Evolutionary conservation across 2,329 filamentous ascomycete genomes (phyloP), one percentile per base, ranked within the genome.

Genomic region (Penicillium thymicola): DNA sequence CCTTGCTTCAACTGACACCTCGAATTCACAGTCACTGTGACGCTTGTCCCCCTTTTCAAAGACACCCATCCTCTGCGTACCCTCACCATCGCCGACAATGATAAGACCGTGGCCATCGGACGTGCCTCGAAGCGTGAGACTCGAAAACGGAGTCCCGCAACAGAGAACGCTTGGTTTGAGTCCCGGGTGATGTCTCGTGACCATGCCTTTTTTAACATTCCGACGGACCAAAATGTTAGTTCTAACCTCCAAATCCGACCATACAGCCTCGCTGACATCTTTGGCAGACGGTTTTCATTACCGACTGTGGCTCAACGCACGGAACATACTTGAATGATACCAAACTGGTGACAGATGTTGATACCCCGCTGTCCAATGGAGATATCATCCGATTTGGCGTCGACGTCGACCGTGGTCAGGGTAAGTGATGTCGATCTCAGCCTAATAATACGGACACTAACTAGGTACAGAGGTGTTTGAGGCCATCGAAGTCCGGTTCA

Each of bases 231-330:
- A 27, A 64, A 70, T 61, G 74, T 75, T 61, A 42, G 59, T 46
- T n/a, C 4, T n/a, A 25, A 49, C 30, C 30, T 18, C 36, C 18
- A 8, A 25, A 2, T 45, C 37, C 44, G 10, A 44, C 51, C 7
- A 5, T 36, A 45, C 10, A n/a, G 34, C 9, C 28, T 27, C 43
- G 25, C 58, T 70, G 48, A 70, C 34, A 18, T 28, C 2, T 41
- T 52, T 13, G 50, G 62, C 67, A 76, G 75, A 58, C 65, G 45
- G 70, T 85, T 44, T 79, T 74, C 50, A 74, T 88, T 58, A 74
- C 71, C 57, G 85, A 88, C 65, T 73, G 75, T 18, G 78, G 77
- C 34, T 87, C 84, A 9, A 85, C 85, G 78, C 85, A 88, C 67
- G 85, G 85, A 30, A 87, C 84, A 18, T 79, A 71, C 56, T 60